Conservation (phyloP, 2,329 filamentous ascomycete species). For the Tolypocladium nubicola region DNA sequence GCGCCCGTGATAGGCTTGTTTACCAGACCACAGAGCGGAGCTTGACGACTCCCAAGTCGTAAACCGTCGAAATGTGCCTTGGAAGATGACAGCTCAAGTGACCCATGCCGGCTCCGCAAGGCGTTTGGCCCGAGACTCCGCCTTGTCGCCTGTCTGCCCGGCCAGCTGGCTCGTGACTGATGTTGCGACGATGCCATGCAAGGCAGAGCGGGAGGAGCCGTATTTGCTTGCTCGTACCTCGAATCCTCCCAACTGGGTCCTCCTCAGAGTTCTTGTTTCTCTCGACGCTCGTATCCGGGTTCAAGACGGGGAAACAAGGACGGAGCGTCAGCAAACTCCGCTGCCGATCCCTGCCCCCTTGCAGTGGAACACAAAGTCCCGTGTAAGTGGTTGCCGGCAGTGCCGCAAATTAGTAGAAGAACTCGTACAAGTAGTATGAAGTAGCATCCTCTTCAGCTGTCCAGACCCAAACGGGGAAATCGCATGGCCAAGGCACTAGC, state of each 20-base stretch:
- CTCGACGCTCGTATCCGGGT: too few relatives aligned
- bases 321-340: neutral
- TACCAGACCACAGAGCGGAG: neutral
- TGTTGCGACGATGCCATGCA: neutral
- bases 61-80: neutral
- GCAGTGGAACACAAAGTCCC: neutral
- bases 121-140: neutral
- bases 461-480: neutral
- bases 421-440: too few relatives aligned
- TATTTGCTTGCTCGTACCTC: neutral
- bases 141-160: neutral
- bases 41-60: neutral
- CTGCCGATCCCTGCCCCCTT: neutral
- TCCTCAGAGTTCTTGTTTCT: neutral
- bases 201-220: neutral
- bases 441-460: neutral
- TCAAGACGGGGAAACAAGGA: too few relatives aligned
- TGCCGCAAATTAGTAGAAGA: neutral
- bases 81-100: neutral
- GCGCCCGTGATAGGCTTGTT: neutral
- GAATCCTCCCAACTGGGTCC: neutral
- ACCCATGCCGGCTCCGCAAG: neutral
- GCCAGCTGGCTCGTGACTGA: neutral
- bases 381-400: too few relatives aligned
- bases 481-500: too few relatives aligned